phyloP scores from a whole-genome alignment of 805 yeast species.

The Ogataea chonburiensis region DNA sequence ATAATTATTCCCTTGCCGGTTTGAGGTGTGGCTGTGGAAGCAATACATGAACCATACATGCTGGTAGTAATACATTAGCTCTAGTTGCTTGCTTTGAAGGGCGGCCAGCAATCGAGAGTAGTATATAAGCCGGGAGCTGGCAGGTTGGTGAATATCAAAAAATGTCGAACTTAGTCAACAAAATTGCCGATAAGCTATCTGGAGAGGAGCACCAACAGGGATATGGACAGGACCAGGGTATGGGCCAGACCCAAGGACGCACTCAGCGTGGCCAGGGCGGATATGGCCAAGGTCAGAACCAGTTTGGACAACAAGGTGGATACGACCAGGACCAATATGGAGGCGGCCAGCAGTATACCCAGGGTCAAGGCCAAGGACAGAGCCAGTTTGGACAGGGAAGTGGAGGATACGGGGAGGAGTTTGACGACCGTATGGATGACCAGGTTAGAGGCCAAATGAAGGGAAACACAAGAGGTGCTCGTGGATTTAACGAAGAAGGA shows the following conservation, averaged over 20 bases:
- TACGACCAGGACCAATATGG: constrained; percentile 7
- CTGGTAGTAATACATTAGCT: neutral
- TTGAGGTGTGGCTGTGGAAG: constrained; percentile 2
- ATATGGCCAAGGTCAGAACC: constrained; percentile 1
- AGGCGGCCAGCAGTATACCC: neutral
- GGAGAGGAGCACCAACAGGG: constrained; percentile 9
- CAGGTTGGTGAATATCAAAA: too few relatives aligned
- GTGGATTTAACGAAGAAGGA: constrained; percentile 13
- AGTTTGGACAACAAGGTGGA: constrained; percentile 1
- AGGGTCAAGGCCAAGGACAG: neutral
- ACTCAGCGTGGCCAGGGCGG: neutral
- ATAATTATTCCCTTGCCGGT: too few relatives aligned
- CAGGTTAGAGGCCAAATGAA: constrained; percentile 17
- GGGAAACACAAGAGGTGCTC: constrained; percentile 13
- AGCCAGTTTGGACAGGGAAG: neutral
- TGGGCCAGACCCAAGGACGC: constrained; percentile 1
- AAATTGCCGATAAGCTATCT: constrained; percentile 11
- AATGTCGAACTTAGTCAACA: constrained; percentile 14
- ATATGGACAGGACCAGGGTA: constrained; percentile 1
- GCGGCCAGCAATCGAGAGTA: constrained; percentile 3
- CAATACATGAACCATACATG: neutral
- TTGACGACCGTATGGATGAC: constrained; percentile 14
- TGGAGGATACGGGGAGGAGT: constrained; percentile 1
- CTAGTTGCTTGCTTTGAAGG: constrained; percentile 5
- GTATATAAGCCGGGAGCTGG: constrained; percentile 5